Percentiles rank a stretch among this genome's conserved stretches.
These are phyloP conservation scores for Leccinum imitatum DNA, from an alignment of 768 basidiomycete genomes.

Conservation along the genomic window DNA sequence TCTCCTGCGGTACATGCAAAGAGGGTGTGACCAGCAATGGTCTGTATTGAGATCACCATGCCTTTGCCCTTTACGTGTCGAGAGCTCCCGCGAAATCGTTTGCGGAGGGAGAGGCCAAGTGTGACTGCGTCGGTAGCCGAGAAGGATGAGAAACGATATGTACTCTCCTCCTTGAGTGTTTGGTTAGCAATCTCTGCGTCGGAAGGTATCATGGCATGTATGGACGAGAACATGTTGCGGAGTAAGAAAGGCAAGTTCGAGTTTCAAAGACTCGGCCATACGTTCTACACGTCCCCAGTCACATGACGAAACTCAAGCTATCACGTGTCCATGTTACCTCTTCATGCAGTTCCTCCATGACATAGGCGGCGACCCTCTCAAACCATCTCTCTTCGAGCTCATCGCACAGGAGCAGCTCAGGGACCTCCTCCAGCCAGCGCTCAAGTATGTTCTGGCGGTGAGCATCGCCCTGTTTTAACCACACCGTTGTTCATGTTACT, in stretches of 20 bases:
- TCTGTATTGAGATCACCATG: conserved; percentile 76
- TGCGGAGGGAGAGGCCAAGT: conserved; percentile 74
- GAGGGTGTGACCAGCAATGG: conserved; percentile 73
- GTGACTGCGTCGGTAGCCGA: conserved; percentile 78
- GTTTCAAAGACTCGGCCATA: neutral
- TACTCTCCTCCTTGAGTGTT: conserved; percentile 66
- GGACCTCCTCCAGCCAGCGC: conserved; percentile 88
- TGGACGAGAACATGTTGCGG: conserved; percentile 58
- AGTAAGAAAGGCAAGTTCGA: conserved; percentile 7
- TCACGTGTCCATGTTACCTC: conserved; percentile 20
- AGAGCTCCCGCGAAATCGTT: conserved; percentile 74
- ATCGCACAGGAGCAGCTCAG: conserved; percentile 91
- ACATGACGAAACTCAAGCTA: conserved; percentile 28
- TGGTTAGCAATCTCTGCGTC: conserved; percentile 75
- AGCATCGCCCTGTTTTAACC: conserved; percentile 28
- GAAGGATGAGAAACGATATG: conserved; percentile 71
- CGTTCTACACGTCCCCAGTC: conserved; percentile 7
- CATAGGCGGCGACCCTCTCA: conserved; percentile 66
- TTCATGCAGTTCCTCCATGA: conserved; percentile 84
- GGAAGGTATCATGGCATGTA: conserved; percentile 60
- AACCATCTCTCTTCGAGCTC: conserved; percentile 87
- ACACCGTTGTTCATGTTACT: neutral
- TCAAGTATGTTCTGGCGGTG: conserved; percentile 92
- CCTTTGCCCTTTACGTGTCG: conserved; percentile 78
- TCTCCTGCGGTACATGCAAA: conserved; percentile 87